phyloP scores from a whole-genome alignment of 306 rosid species.

The Quercus bicolor region DNA sequence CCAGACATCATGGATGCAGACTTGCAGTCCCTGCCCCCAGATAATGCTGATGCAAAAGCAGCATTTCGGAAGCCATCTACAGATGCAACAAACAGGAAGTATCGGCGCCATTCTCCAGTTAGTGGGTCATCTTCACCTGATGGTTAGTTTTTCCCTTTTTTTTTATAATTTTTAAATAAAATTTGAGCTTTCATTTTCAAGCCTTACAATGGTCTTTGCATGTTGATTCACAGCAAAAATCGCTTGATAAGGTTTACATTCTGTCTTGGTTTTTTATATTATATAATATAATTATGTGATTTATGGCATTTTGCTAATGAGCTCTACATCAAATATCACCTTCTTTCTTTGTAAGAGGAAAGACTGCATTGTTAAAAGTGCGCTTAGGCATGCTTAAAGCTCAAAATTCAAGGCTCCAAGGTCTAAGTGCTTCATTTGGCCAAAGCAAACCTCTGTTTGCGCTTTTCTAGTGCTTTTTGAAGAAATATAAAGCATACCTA shows the following conservation, averaged over 20 bases:
- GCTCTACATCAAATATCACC: too few relatives aligned
- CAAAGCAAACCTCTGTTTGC: too few relatives aligned
- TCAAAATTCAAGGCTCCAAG: too few relatives aligned
- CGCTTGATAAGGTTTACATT: not conserved
- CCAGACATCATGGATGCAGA: constrained; percentile 52
- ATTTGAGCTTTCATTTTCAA: constrained; percentile 20
- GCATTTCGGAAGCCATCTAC: constrained; percentile 70
- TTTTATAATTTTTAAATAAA: not conserved
- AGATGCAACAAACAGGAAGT: constrained; percentile 66
- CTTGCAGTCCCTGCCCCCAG: constrained; percentile 25
- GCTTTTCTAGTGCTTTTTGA: too few relatives aligned
- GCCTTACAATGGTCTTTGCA: constrained; percentile 8
- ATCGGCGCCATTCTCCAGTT: constrained; percentile 72
- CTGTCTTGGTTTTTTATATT: not conserved
- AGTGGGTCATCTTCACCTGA: constrained; percentile 60
- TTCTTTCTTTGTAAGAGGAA: too few relatives aligned
- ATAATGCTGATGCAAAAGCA: constrained; percentile 41
- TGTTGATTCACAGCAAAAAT: not conserved
- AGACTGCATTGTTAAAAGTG: too few relatives aligned
- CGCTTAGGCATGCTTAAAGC: too few relatives aligned
- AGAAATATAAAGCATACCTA: too few relatives aligned
- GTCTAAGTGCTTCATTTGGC: too few relatives aligned
- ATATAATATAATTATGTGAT: not conserved
- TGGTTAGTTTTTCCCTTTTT: constrained; percentile 44
- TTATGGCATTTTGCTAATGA: not conserved